Conservation (phyloP, 345 rosid species). For the Euphorbia lathyris region DNA sequence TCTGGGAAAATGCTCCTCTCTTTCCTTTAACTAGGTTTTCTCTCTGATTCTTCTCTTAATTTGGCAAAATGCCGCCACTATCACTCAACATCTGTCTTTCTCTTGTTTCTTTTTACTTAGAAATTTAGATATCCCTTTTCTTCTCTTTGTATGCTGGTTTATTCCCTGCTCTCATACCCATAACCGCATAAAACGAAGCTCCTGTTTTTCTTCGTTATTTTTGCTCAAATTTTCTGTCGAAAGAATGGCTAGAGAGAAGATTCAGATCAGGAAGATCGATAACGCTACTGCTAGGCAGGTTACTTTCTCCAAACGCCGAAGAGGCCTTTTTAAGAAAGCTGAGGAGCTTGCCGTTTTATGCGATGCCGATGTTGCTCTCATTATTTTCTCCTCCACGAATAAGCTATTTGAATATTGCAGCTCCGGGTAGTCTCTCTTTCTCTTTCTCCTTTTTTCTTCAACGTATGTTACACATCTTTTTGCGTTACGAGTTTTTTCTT, state of each 20-base stretch:
- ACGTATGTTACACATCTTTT: neutral
- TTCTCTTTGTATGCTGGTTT: conserved; percentile 7
- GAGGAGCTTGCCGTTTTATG: conserved; percentile 28
- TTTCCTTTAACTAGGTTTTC: conserved; percentile 19
- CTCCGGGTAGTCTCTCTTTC: conserved; percentile 19
- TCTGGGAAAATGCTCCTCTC: conserved; percentile 11
- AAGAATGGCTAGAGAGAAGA: conserved; percentile 25
- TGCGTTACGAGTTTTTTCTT: neutral
- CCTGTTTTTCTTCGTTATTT: neutral
- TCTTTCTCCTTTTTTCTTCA: neutral
- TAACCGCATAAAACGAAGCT: neutral
- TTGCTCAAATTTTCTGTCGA: neutral
- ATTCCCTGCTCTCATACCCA: conserved; percentile 6
- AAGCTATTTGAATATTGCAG: conserved; percentile 22
- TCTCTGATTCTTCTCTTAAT: conserved; percentile 14
- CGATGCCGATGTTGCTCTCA: conserved; percentile 28
- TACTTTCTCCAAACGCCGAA: conserved; percentile 25
- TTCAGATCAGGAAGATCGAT: conserved; percentile 31
- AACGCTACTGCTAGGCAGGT: conserved; percentile 26
- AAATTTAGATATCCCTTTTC: neutral
- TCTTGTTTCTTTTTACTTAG: neutral
- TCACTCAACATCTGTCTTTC: conserved; percentile 6
- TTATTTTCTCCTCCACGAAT: conserved; percentile 21
- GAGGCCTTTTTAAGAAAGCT: conserved; percentile 27
- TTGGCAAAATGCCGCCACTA: conserved; percentile 19